Base-by-base conservation (phyloP, 441 rosid genomes). In the Gossypium gossypioides region DNA sequence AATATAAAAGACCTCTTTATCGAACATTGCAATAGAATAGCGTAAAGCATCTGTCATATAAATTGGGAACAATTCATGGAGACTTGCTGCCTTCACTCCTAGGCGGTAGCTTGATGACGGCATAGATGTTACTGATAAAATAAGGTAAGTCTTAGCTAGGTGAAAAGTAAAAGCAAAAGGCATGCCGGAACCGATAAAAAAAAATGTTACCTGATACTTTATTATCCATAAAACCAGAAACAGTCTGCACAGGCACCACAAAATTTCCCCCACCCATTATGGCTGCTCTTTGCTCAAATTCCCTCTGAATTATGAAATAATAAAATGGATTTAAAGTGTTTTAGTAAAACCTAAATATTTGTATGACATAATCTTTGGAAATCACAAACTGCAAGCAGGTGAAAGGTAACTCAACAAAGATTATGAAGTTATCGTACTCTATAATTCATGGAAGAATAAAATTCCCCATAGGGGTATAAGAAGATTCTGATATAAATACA, bases 21-120 rank as follows among this genome's bases (percentile, higher is more conserved):
- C 96, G 78, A 94, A 91, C 84, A 76, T 73, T 19, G 85, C 65
- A 80, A 94, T 82, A 7, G 98, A 89, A 29, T 79, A 77, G 82
- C 84, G 79, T 76, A 93, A 81, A 76, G 93, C 89, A 76, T 88
- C 85, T n/a, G 95, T 89, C 68, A 94, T 79, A 59, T 82, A 86
- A 72, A 74, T 15, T 10, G 96, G 92, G 80, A 90, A 91, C 78
- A 94, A 74, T 75, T 87, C 92, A 72, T 90, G 97, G 50, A 94
- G 89, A 75, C 81, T 88, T 73, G 93, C 89, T 62, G 91, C 88
- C 78, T 83, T 90, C 72, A 90, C 93, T 71, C 98, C 97, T 62
- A 94, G 75, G 57, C 96, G 91, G 78, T 93, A 93, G 81, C 98
- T 93, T 57, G 97, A 94, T 58, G 92, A 70, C 56, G 97, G 98